A percentile compares a stretch with the other conserved stretches of the same genome.
These are phyloP conservation scores for Gillenia trifoliata DNA, from an alignment of 306 rosid genomes.

Conservation along the genomic window DNA sequence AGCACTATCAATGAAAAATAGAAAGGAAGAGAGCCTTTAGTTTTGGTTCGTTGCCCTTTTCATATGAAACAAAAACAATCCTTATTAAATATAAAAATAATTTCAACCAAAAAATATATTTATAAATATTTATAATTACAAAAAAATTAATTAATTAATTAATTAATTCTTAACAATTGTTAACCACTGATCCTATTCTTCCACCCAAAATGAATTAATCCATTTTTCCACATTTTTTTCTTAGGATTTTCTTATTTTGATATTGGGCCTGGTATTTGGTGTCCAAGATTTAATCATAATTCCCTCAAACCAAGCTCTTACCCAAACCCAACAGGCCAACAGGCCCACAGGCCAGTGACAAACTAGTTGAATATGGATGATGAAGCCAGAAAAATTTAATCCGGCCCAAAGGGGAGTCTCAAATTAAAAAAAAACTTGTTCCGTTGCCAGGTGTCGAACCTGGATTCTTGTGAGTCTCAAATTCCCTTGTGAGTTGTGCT, in stretches of 20 bases:
- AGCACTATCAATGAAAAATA: neutral
- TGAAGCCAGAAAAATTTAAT: neutral
- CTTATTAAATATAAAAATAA: neutral
- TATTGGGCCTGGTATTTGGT: neutral
- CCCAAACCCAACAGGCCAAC: neutral
- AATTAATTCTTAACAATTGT: neutral
- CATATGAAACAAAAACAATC: conserved; percentile 2
- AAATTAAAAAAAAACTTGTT: too few species aligned
- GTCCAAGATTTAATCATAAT: neutral
- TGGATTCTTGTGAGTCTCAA: too few species aligned
- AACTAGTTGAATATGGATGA: neutral
- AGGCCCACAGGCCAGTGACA: neutral
- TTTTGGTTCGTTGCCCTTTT: neutral
- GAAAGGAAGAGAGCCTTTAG: neutral
- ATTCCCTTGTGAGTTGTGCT: too few species aligned
- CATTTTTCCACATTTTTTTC: neutral
- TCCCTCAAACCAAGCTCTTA: neutral
- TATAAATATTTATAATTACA: too few species aligned
- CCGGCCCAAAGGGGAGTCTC: neutral
- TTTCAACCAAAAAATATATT: neutral
- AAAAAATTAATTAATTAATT: too few species aligned
- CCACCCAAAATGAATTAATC: neutral
- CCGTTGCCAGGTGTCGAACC: neutral
- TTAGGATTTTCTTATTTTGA: neutral
- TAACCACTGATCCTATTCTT: neutral